Conservation (phyloP, 345 rosid genomes). For the Hibiscus mutabilis region DNA sequence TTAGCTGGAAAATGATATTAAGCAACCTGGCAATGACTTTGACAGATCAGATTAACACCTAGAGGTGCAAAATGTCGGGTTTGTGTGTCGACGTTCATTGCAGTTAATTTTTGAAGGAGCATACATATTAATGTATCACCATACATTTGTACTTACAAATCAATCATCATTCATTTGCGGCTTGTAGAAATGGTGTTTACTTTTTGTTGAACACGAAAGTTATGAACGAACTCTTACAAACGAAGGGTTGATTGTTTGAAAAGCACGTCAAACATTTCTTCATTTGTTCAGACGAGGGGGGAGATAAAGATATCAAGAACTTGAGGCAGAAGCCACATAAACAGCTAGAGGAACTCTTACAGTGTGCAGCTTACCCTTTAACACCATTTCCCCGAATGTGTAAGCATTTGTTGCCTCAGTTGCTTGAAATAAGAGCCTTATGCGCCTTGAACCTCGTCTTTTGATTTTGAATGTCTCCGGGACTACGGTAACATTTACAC, state of each 20-base stretch:
- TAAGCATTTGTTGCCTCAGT: conserved; percentile 14
- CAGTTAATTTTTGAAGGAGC: background rate
- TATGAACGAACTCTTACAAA: too few relatives aligned
- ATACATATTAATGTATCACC: background rate
- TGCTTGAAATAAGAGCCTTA: conserved; percentile 22
- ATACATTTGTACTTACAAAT: background rate
- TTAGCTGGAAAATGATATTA: background rate
- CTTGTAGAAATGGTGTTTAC: background rate
- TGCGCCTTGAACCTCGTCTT: conserved; percentile 25
- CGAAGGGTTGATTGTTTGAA: background rate
- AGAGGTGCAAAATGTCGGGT: background rate
- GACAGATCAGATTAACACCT: background rate
- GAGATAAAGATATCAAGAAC: background rate
- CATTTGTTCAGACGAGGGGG: background rate
- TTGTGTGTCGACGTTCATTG: background rate
- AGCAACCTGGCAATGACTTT: background rate
- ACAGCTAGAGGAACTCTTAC: conserved; percentile 14
- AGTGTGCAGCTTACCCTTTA: background rate
- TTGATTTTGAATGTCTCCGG: conserved; percentile 21
- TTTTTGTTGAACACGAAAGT: background rate
- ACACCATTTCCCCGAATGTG: conserved; percentile 9
- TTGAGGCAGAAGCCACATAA: background rate
- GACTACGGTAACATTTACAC: conserved; percentile 22
- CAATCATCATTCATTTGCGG: background rate
- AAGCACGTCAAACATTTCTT: background rate